A percentile compares a stretch with the other conserved stretches of the same genome.
phyloP scores from a whole-genome alignment of 345 rosid genomes.

The Pugionium cornutum region DNA sequence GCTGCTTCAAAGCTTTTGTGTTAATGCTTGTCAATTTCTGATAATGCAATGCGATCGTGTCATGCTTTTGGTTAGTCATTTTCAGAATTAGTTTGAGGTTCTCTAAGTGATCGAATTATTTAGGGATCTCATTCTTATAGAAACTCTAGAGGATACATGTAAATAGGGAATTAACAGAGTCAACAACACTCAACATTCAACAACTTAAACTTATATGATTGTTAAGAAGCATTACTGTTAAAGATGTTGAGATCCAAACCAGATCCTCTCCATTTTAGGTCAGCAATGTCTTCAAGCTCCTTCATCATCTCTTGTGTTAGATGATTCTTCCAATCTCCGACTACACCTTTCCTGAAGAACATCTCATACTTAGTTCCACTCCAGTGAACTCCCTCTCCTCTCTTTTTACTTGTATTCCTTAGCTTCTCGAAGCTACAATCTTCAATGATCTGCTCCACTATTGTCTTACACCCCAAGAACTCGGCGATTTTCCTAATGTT shows the following conservation, averaged over 20 bases:
- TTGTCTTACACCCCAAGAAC: constrained; percentile 44
- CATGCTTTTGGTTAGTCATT: too few relatives aligned
- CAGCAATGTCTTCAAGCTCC: constrained; percentile 35
- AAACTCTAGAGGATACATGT: too few relatives aligned
- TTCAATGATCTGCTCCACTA: constrained; percentile 31
- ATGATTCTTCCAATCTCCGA: constrained; percentile 50
- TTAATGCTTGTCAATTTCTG: too few relatives aligned
- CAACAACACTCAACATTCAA: background rate
- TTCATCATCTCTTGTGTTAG: constrained; percentile 42
- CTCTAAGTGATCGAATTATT: too few relatives aligned
- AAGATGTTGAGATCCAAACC: constrained; percentile 40
- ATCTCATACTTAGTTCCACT: constrained; percentile 19
- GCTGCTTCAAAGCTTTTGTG: too few relatives aligned
- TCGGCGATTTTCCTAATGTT: constrained; percentile 40
- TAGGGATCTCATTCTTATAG: too few relatives aligned
- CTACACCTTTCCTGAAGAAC: constrained; percentile 48
- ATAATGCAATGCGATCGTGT: too few relatives aligned
- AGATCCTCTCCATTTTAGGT: constrained; percentile 33
- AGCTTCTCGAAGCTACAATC: constrained; percentile 47
- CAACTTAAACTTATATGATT: constrained; percentile 11
- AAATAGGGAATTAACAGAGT: constrained; percentile 3
- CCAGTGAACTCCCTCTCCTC: constrained; percentile 33
- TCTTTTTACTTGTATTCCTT: constrained; percentile 40
- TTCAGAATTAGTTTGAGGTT: too few relatives aligned
- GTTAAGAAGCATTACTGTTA: background rate